Evolutionary conservation across 371 early-diverging fungal species (phyloP).

Genomic region (Thermomucor indicae-seudaticae): DNA sequence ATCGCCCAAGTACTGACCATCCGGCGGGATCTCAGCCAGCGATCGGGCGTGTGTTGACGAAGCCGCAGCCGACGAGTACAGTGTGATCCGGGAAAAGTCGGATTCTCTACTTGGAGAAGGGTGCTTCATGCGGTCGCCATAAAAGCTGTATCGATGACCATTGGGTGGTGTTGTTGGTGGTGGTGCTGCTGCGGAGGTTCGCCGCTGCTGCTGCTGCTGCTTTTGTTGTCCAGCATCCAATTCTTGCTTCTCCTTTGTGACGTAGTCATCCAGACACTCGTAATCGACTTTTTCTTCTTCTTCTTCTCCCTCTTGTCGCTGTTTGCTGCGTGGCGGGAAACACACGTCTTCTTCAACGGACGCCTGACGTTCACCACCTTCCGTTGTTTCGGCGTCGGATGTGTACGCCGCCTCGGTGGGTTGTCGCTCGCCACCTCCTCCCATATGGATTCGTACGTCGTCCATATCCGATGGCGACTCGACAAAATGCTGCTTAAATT

Average conservation of each 20-base stretch:
- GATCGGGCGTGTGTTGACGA: conserved; percentile 34
- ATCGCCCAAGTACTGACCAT: conserved; percentile 18
- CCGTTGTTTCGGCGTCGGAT: conserved; percentile 4
- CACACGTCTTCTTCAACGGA: conserved; percentile 39
- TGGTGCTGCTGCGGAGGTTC: neutral
- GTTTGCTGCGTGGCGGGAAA: conserved; percentile 31
- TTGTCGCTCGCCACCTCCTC: conserved; percentile 3
- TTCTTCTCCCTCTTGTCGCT: conserved; percentile 21
- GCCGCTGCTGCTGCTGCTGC: neutral
- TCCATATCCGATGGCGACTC: too few species aligned
- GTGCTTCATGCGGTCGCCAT: conserved; percentile 18
- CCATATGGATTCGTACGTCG: too few species aligned
- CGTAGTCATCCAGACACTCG: conserved; percentile 11
- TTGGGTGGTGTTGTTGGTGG: neutral
- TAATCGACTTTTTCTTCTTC: conserved; percentile 30
- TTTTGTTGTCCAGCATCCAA: neutral
- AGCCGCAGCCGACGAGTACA: conserved; percentile 30
- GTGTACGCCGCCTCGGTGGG: neutral
- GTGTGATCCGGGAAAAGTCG: conserved; percentile 31
- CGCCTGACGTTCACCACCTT: conserved; percentile 12
- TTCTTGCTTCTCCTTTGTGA: conserved; percentile 3
- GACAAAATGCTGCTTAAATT: too few species aligned
- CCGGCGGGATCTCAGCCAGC: conserved; percentile 30
- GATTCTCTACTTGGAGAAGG: conserved; percentile 9
- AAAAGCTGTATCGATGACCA: conserved; percentile 10